Conservation (phyloP, 306 rosid species). For the Vigna radiata region DNA sequence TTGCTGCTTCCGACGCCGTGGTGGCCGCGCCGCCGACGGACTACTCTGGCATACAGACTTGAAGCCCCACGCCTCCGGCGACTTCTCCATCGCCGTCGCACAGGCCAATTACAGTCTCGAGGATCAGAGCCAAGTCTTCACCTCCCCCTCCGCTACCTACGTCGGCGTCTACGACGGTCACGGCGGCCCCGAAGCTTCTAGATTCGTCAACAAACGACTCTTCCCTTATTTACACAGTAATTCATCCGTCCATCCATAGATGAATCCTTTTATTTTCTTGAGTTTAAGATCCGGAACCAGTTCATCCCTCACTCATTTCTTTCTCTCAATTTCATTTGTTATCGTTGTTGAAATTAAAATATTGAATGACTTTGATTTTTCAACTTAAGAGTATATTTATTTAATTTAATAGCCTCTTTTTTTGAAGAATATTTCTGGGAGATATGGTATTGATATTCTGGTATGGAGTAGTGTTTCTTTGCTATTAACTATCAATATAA, state of each 20-base stretch:
- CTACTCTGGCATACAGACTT: conserved; percentile 89
- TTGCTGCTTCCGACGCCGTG: conserved; percentile 60
- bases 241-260: too few relatives aligned
- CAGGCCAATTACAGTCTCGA: conserved; percentile 89
- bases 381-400: background rate
- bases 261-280: background rate
- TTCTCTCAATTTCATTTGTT: background rate
- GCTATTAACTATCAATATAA: background rate
- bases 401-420: background rate
- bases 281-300: background rate
- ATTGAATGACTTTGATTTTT: background rate
- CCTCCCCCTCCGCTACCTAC: conserved; percentile 83
- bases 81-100: conserved; percentile 93
- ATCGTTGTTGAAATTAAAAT: background rate
- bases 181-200: conserved; percentile 97
- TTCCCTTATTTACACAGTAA: conserved; percentile 76
- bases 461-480: background rate
- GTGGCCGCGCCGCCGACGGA: conserved; percentile 51
- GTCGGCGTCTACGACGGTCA: conserved; percentile 96
- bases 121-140: conserved; percentile 94
- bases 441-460: background rate
- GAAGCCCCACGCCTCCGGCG: conserved; percentile 89
- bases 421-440: background rate
- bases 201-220: conserved; percentile 80
- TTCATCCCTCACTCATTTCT: background rate